Evolutionary conservation across 257 asterid species (phyloP).

Genomic region (Fraxinus cuspidata): DNA sequence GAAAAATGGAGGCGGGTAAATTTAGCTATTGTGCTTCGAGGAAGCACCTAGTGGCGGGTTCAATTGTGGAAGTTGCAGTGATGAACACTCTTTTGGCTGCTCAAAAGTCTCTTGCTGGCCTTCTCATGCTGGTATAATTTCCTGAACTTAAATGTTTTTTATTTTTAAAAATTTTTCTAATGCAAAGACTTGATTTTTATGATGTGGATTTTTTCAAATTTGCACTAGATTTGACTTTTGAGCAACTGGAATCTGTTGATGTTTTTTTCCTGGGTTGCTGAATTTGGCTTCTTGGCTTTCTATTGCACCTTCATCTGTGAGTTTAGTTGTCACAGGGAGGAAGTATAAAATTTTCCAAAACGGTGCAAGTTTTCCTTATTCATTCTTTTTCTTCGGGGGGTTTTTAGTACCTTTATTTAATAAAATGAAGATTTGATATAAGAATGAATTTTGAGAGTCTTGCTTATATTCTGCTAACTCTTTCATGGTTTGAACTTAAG

Average conservation of each 20-base stretch:
- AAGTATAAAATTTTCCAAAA: too few relatives aligned
- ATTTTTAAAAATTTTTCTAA: constrained; percentile 3
- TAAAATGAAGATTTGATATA: not conserved
- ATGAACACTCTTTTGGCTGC: constrained; percentile 53
- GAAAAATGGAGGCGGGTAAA: constrained; percentile 62
- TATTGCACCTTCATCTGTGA: not conserved
- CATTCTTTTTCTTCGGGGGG: not conserved
- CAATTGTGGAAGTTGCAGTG: constrained; percentile 46
- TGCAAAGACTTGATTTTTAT: constrained; percentile 21
- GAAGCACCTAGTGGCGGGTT: constrained; percentile 41
- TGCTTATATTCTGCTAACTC: not conserved
- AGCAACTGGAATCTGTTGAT: constrained; percentile 19
- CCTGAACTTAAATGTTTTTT: not conserved
- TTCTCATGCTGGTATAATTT: constrained; percentile 57
- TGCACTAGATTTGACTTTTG: constrained; percentile 18
- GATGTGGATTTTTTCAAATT: constrained; percentile 30
- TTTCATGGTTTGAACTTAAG: not conserved
- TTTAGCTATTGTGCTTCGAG: constrained; percentile 46
- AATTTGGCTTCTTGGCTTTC: not conserved
- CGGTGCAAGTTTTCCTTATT: too few relatives aligned
- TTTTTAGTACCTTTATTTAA: too few relatives aligned
- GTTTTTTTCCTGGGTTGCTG: not conserved
- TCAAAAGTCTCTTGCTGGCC: constrained; percentile 57
- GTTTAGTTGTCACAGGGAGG: not conserved
- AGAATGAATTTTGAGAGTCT: too few relatives aligned